Evolutionary conservation across 441 rosid species (phyloP).

Genomic region (Biscutella laevigata): DNA sequence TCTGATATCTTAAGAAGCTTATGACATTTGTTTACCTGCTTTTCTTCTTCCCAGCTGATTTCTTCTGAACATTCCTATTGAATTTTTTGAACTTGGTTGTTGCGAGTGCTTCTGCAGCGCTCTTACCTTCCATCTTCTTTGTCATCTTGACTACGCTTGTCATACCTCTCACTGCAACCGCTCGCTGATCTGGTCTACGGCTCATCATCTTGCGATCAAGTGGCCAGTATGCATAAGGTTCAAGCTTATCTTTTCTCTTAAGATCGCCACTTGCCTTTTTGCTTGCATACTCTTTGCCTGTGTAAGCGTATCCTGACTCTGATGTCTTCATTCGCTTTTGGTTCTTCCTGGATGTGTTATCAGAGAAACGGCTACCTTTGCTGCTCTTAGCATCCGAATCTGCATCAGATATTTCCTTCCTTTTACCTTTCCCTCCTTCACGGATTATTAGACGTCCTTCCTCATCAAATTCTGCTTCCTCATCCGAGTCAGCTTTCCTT

Average conservation of each 20-base stretch:
- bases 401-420: constrained; percentile 30
- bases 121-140: constrained; percentile 77
- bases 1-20: constrained; percentile 4
- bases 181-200: constrained; percentile 74
- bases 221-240: constrained; percentile 96
- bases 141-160: constrained; percentile 67
- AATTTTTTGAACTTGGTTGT: constrained; percentile 18
- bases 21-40: constrained; percentile 17
- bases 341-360: constrained; percentile 39
- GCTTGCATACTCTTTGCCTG: constrained; percentile 77
- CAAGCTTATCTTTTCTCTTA: constrained; percentile 80
- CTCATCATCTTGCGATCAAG: constrained; percentile 96
- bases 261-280: constrained; percentile 91
- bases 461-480: constrained; percentile 68
- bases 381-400: constrained; percentile 56
- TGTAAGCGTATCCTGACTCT: constrained; percentile 77
- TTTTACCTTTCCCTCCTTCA: constrained; percentile 46
- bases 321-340: constrained; percentile 66
- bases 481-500: constrained; percentile 65
- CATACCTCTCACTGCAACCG: constrained; percentile 89
- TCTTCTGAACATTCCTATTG: constrained; percentile 24
- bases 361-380: constrained; percentile 40
- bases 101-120: constrained; percentile 28
- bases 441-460: constrained; percentile 67
- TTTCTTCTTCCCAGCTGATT: constrained; percentile 27